phyloP scores from a whole-genome alignment of 331 rosid genomes.

The Quercus phellos region DNA sequence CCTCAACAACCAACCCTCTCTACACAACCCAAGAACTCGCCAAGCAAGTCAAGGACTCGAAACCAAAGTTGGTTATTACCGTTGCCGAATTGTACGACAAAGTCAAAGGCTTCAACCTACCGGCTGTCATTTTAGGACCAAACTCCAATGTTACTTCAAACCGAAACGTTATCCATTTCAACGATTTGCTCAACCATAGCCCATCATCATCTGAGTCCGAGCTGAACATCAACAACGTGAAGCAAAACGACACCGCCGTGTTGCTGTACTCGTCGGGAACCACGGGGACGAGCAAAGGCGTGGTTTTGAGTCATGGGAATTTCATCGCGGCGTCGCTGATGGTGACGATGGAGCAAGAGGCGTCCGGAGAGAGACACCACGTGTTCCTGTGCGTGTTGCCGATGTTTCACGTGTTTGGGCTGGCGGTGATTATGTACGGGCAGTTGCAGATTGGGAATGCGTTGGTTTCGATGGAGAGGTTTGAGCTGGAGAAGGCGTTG shows the following conservation, averaged over 20 bases:
- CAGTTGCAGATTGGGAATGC: conserved; percentile 64
- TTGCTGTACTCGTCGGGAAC: conserved; percentile 83
- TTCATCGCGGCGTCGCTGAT: conserved; percentile 56
- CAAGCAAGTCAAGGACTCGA: conserved; percentile 60
- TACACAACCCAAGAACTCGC: conserved; percentile 58
- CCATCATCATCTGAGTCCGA: conserved; percentile 34
- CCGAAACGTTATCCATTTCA: conserved; percentile 18
- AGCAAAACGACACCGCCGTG: conserved; percentile 65
- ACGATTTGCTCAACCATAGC: conserved; percentile 26
- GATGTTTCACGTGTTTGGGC: conserved; percentile 80
- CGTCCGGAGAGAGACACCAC: conserved; percentile 19
- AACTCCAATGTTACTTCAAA: background rate
- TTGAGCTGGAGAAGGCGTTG: conserved; percentile 51
- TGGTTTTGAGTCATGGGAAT: conserved; percentile 55
- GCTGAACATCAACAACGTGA: conserved; percentile 32
- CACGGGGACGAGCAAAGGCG: conserved; percentile 79
- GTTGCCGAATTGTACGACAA: conserved; percentile 54
- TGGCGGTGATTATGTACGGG: conserved; percentile 36
- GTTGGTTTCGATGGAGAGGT: conserved; percentile 47
- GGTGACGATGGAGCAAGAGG: conserved; percentile 51
- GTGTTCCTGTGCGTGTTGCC: conserved; percentile 63
- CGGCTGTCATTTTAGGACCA: conserved; percentile 38
- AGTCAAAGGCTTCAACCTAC: conserved; percentile 43
- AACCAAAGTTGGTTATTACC: conserved; percentile 58
- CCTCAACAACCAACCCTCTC: conserved; percentile 68